Base-by-base conservation (phyloP, 192 early-diverging fungal species). In the Gigaspora rosea region DNA sequence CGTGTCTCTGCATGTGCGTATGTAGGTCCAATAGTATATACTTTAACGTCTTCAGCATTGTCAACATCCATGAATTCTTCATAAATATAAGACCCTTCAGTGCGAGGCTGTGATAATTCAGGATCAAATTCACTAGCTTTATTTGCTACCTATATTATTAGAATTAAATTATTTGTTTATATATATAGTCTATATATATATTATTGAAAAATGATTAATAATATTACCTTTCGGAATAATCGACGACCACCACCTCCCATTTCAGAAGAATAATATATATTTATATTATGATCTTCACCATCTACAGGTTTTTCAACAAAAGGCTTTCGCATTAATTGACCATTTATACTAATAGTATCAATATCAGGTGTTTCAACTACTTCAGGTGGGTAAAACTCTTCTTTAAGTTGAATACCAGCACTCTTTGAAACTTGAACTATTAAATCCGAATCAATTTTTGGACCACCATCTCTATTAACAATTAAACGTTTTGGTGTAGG, bases 301-400 rank as follows among this genome's bases (percentile, higher is more conserved):
- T 92, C 91, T n/a, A 94, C 92, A 11, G 97, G 97, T 79, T 99
- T 99, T 79, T 99, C 97, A 16, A 99, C 95, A 88, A 97, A 99
- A 16, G 97, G 95, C 81, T 99, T 99, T 78, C 80, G 82, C 18
- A 99, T 86, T 41, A 82, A 85, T 73, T 88, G 74, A 33, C 87
- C 85, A 8, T 92, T 92, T 13, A 96, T 84, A 22, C 82, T 71
- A 72, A 96, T 86, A 8, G 91, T 94, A 75, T 97, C 90, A 8
- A 83, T 75, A 73, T 92, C 91, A 61, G 92, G 66, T 35, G 83
- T 67, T 61, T 82, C 73, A 16, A 81, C 75, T 1, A 66, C 63
- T 9, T 59, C 78, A 6, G 18, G 59, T n/a, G 54, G 33, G 22
- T 20, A 62, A 50, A 20, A 13, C 0, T 81, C 49, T 1, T 81